Evolutionary conservation across 495 filamentous ascomycete species (phyloP).

Genomic region (Podospora pseudoanserina): DNA sequence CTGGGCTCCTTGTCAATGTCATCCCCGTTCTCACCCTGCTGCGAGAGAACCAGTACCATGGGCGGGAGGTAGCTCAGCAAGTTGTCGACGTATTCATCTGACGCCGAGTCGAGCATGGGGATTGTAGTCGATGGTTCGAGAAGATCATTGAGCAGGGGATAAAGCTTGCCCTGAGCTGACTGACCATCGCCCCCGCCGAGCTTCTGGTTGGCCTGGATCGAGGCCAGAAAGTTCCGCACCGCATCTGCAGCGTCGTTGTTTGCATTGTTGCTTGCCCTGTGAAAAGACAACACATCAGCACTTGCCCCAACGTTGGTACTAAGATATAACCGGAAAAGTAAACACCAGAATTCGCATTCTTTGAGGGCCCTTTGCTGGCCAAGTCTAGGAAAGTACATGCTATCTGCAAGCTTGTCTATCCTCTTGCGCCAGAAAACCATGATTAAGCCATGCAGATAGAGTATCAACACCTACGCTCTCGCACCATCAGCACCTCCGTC

Average conservation of each 20-base stretch:
- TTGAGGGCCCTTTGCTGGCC: conserved; percentile 21
- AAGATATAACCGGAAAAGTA: neutral
- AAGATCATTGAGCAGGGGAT: conserved; percentile 83
- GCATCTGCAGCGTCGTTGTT: conserved; percentile 56
- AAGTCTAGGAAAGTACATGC: conserved; percentile 30
- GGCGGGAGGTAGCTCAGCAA: conserved; percentile 74
- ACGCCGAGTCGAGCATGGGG: conserved; percentile 65
- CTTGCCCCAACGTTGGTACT: neutral
- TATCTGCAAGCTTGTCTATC: conserved; percentile 19
- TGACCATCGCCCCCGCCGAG: conserved; percentile 31
- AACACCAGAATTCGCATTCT: conserved; percentile 15
- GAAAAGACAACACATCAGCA: conserved; percentile 33
- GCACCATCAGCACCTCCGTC: conserved; percentile 94
- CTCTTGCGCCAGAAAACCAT: conserved; percentile 24
- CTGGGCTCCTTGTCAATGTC: conserved; percentile 53
- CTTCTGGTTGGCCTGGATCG: conserved; percentile 60
- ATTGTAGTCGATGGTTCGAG: conserved; percentile 72
- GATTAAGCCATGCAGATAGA: conserved; percentile 28
- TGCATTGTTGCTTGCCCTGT: conserved; percentile 41
- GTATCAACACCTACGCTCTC: conserved; percentile 90
- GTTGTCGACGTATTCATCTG: conserved; percentile 62
- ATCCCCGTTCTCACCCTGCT: conserved; percentile 53
- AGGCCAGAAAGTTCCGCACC: conserved; percentile 84
- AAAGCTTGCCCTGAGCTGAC: conserved; percentile 56
- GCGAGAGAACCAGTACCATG: conserved; percentile 61